Evolutionary conservation across 2,329 filamentous ascomycete genomes (phyloP), one percentile per base, ranked within the genome.

Genomic region (Diaporthe batatas): DNA sequence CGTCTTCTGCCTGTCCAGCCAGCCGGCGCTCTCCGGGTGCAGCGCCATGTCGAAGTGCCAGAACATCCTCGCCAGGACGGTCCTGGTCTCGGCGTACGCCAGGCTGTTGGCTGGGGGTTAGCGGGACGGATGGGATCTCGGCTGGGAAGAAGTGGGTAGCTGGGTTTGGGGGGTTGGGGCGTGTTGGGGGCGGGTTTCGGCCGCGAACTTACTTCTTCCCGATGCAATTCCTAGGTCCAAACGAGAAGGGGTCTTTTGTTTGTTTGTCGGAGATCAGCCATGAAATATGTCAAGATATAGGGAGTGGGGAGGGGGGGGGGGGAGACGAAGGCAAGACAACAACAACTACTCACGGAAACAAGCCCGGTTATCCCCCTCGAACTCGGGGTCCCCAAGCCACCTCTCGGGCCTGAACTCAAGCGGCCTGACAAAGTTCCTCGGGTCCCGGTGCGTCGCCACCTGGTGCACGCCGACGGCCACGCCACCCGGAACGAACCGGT

Each of bases 81-180:
- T 68, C 10, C 77, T 73, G 76, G 80, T 76, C 68, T 81, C 78
- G 36, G 79, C 78, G 76, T 74, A 76, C 0, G 79, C 79, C 23
- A 80, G 69, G 25, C 70, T 71, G n/a, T n/a, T 10, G 47, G 16
- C 2, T 10, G 16, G 36, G 47, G 4, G 16, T 71, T 8, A 67
- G 36, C 49, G 25, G 18, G 16, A 32, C n/a, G 14, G 2, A 36
- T 36, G 29, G 21, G 18, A 3, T 12, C 23, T 36, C 21, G 16
- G 32, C 11, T 14, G 18, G 29, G 7, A 8, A 8, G 29, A 14
- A 8, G 11, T 18, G 25, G 7, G 10, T 8, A 6, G 6, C 3
- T 36, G 59, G 11, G 6, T 21, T 1, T 10, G 34, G 2, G n/a
- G 6, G 44, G 11, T 42, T 58, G 36, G 25, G 12, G 6, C 6